Conservation (phyloP, 768 basidiomycete genomes). For the Hirschioporus abietinus region DNA sequence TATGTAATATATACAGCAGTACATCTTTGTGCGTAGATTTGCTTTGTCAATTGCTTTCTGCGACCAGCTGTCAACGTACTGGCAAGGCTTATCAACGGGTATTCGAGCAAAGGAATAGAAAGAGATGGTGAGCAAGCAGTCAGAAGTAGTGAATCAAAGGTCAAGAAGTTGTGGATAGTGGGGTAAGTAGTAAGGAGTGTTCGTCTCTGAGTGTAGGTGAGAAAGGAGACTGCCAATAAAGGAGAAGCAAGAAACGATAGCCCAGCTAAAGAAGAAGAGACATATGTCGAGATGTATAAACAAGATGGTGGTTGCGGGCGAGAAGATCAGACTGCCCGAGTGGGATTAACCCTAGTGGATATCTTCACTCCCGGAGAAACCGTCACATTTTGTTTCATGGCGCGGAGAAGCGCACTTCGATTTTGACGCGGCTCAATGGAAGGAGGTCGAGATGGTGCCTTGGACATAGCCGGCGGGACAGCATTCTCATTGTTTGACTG, state of each 20-base stretch:
- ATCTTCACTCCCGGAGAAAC: not conserved
- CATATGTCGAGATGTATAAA: not conserved
- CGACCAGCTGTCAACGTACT: not conserved
- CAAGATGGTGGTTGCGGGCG: not conserved
- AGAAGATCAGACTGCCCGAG: not conserved
- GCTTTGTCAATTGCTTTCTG: not conserved
- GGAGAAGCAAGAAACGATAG: not conserved
- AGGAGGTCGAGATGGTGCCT: constrained; percentile 32
- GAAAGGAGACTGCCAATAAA: not conserved
- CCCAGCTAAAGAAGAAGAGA: not conserved
- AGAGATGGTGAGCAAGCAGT: not conserved
- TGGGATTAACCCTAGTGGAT: not conserved
- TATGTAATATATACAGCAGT: not conserved
- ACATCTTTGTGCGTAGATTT: not conserved
- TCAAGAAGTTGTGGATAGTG: not conserved
- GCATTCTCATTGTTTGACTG: constrained; percentile 21
- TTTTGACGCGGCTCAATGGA: constrained; percentile 66
- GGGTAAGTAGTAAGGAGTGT: not conserved
- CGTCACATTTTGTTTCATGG: constrained; percentile 40
- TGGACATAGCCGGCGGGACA: constrained; percentile 55
- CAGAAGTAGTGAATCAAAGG: not conserved
- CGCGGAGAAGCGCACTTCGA: constrained; percentile 65
- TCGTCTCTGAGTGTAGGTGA: not conserved
- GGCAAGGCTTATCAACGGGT: not conserved
- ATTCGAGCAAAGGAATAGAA: not conserved